Evolutionary conservation across 371 early-diverging fungal species (phyloP), one percentile per base, ranked within the genome.

Genomic region (Actinomortierella ambigua): DNA sequence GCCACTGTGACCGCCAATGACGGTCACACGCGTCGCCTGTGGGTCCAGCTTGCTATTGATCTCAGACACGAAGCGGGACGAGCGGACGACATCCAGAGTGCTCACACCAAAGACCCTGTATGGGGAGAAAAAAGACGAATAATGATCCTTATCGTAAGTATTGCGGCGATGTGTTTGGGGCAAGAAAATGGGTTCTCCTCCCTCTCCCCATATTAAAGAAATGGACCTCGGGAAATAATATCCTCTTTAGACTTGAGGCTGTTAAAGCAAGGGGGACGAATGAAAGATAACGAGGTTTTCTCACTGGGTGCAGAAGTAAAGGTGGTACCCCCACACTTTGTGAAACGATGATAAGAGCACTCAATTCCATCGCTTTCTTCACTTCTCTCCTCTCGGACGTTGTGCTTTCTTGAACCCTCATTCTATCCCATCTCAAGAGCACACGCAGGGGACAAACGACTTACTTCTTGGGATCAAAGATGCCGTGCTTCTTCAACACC

Each of bases 1-100:
- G 56, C 95, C 95, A 73, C 90, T 90, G 84, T 94, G 95, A n/a
- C 95, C 95, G 67, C 95, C 95, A 58, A 94, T 80, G 57, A 94
- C 93, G 26, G 88, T 82, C 42, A 93, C 89, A 46, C 83, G 80
- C 46, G 89, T 84, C 22, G 68, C 53, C 53, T 65, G 61, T 41
- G 91, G 85, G 48, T 82, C 81, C 22, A 79, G 69, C 26, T 80
- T 71, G 46, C 81, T 64, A 61, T 82, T 79, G 56, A 87, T 51
- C 50, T 87, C 88, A 29, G 83, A 75, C 49, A 94, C 89, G 75
- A 94, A 94, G 29, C 89, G 90, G 68, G 86, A 85, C 40, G 95
- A 90, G 62, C 95, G 91, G 24, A 92, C 91, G 58, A 91, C 81
- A 76, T 94, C 95, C 53, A 94, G 83, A 27, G 91, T 90, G 67